phyloP scores from a whole-genome alignment of 768 basidiomycete species.

The Suillus bovinus region DNA sequence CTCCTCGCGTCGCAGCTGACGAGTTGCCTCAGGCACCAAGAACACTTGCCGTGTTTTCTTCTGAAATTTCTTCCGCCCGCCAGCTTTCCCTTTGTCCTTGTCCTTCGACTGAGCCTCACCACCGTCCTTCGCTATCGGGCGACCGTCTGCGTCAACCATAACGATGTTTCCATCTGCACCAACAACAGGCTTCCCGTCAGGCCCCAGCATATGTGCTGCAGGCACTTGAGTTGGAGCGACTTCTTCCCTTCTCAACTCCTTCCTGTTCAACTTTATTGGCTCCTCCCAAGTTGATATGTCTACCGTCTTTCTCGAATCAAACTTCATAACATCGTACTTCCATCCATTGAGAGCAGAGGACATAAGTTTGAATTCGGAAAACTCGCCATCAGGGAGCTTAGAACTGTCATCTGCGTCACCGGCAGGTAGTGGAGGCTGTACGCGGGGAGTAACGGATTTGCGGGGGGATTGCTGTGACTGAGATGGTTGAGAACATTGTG shows the following conservation, averaged over 20 bases:
- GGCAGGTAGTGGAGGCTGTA: slow-evolving; percentile 39
- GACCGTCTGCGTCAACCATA: slow-evolving; percentile 80
- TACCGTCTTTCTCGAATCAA: slow-evolving; percentile 71
- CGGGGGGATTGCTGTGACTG: slow-evolving; percentile 23
- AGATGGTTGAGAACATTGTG: slow-evolving; percentile 13
- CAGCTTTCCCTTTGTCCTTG: slow-evolving; percentile 37
- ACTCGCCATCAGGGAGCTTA: slow-evolving; percentile 66
- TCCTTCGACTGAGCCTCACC: slow-evolving; percentile 33
- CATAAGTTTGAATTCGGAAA: slow-evolving; percentile 75
- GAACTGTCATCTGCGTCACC: slow-evolving; percentile 51
- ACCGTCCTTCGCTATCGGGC: slow-evolving; percentile 54
- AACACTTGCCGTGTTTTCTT: slow-evolving; percentile 85
- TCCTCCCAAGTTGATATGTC: slow-evolving; percentile 68
- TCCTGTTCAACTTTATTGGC: slow-evolving; percentile 87
- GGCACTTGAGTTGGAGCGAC: slow-evolving; percentile 44
- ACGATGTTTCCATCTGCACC: slow-evolving; percentile 75
- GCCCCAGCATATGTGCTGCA: slow-evolving; percentile 74
- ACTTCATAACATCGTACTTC: slow-evolving; percentile 94
- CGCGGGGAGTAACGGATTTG: slow-evolving; percentile 40
- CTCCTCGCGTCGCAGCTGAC: slow-evolving; percentile 83
- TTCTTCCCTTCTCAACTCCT: slow-evolving; percentile 64
- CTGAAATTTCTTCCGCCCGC: slow-evolving; percentile 72
- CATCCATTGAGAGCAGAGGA: slow-evolving; percentile 81
- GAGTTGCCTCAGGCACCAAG: slow-evolving; percentile 72
- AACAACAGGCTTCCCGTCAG: slow-evolving; percentile 83